Evolutionary conservation across 495 filamentous ascomycete genomes (phyloP).

Genomic region (Xylaria scruposa): DNA sequence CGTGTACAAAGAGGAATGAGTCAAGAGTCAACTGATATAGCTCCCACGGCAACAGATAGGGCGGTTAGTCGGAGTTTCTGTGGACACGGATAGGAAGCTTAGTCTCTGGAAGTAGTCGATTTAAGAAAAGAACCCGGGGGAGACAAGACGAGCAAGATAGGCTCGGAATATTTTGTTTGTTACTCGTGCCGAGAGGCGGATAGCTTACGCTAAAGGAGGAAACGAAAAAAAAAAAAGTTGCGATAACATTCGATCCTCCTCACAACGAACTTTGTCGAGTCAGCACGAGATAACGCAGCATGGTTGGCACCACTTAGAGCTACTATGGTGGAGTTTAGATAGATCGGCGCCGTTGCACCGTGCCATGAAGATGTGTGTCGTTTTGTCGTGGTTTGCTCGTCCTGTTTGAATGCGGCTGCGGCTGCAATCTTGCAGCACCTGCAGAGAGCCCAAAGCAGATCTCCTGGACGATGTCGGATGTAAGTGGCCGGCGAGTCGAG

Average conservation of each 20-base stretch:
- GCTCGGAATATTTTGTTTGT: not conserved
- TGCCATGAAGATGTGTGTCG: conserved; percentile 26
- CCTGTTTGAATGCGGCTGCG: conserved; percentile 37
- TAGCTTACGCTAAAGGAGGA: not conserved
- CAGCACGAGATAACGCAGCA: conserved; percentile 37
- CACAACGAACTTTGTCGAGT: conserved; percentile 22
- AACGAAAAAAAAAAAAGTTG: not conserved
- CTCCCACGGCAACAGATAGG: conserved; percentile 29
- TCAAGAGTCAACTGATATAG: conserved; percentile 24
- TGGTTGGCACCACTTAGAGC: conserved; percentile 37
- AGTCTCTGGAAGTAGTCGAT: conserved; percentile 26
- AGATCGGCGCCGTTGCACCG: conserved; percentile 37
- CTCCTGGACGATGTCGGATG: conserved; percentile 29
- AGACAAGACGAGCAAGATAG: not conserved
- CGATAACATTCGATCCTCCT: conserved; percentile 10
- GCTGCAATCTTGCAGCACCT: conserved; percentile 39
- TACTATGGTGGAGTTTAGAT: conserved; percentile 29
- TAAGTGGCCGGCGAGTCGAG: conserved; percentile 16
- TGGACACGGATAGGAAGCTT: conserved; percentile 30
- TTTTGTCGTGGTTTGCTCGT: conserved; percentile 32
- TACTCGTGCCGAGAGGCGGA: conserved; percentile 7
- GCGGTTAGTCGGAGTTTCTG: conserved; percentile 34
- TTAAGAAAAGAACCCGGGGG: conserved; percentile 11
- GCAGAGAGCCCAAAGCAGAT: conserved; percentile 37
- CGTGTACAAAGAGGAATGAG: conserved; percentile 28